These are phyloP conservation scores for Leishmania tarentolae DNA, from an alignment of 208 protist genomes.

Conservation along the genomic window DNA sequence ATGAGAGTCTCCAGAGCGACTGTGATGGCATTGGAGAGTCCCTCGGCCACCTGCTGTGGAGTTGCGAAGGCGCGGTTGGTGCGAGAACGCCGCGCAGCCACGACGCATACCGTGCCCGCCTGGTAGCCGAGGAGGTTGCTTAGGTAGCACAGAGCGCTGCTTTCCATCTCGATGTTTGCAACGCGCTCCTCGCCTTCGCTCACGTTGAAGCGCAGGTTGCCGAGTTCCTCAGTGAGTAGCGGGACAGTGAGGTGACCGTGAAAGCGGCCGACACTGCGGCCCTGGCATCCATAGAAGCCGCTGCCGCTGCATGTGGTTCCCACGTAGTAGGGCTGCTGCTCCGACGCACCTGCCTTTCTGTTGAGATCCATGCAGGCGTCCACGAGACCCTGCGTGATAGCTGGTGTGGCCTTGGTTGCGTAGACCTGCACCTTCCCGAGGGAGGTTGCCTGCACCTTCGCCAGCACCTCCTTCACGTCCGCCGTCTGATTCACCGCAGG, in stretches of 20 bases:
- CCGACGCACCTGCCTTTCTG: slow-evolving; percentile 12
- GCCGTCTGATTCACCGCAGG: slow-evolving; percentile 23
- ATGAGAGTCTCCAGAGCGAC: slow-evolving; percentile 63
- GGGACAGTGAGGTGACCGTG: slow-evolving; percentile 45
- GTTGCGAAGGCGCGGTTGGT: slow-evolving; percentile 45
- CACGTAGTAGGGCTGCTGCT: slow-evolving; percentile 52
- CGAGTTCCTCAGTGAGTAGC: slow-evolving; percentile 58
- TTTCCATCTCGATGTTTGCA: slow-evolving; percentile 86
- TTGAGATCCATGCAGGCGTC: slow-evolving; percentile 48
- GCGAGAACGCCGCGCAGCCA: slow-evolving; percentile 51
- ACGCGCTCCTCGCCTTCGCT: slow-evolving; percentile 45
- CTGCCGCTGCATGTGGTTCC: slow-evolving; percentile 66
- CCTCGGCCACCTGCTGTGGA: slow-evolving; percentile 36
- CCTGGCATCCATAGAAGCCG: slow-evolving; percentile 85
- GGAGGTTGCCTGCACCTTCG: slow-evolving; percentile 34
- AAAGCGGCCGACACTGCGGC: slow-evolving; percentile 68
- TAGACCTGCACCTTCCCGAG: slow-evolving; percentile 65
- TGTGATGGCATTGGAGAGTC: slow-evolving; percentile 44
- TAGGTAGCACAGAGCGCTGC: slow-evolving; percentile 68
- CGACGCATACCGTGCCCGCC: slow-evolving; percentile 63
- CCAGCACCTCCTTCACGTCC: slow-evolving; percentile 50
- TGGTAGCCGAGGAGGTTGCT: slow-evolving; percentile 67
- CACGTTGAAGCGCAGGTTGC: slow-evolving; percentile 46
- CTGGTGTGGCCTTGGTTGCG: slow-evolving; percentile 56
- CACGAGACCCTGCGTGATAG: slow-evolving; percentile 50